A percentile compares a stretch with the other conserved stretches of the same genome.
Evolutionary conservation across 192 early-diverging fungal genomes (phyloP).

Genomic region (Gryganskiella cystojenkinii): DNA sequence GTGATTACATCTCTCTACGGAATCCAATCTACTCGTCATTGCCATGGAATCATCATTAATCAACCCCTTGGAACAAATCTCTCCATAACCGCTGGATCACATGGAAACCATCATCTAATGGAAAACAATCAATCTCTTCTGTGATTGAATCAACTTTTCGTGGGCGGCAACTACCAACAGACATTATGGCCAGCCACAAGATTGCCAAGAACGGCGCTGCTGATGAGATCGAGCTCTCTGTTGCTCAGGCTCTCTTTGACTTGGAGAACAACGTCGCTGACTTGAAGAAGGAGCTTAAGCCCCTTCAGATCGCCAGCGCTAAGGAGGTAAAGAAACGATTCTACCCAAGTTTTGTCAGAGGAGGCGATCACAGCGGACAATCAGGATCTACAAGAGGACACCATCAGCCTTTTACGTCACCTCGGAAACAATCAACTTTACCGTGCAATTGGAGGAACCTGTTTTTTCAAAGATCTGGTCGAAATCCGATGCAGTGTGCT

Average conservation of each 20-base stretch:
- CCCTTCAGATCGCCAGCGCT: conserved; percentile 93
- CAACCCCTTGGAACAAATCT: no score
- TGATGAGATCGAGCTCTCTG: conserved; percentile 91
- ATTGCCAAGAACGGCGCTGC: conserved; percentile 59
- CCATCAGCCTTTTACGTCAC: neutral
- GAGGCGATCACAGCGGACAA: neutral
- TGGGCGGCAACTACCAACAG: no score
- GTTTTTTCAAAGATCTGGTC: neutral
- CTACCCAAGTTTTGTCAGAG: no score
- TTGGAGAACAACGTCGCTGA: conserved; percentile 96
- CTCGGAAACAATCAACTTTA: neutral
- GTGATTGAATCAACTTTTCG: no score
- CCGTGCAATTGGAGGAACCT: no score
- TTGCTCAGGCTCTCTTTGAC: conserved; percentile 96
- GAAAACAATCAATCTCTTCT: no score
- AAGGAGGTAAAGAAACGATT: conserved; percentile 81
- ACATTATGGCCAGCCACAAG: conserved; percentile 56
- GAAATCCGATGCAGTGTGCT: neutral
- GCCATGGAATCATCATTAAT: no score
- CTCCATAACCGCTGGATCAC: no score
- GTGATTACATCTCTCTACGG: no score
- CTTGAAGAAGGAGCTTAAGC: conserved; percentile 96
- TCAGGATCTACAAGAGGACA: neutral
- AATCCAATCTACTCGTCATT: no score
- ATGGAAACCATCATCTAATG: no score